Evolutionary conservation across 495 filamentous ascomycete species (phyloP).

Genomic region (Jackrogersella multiformis): DNA sequence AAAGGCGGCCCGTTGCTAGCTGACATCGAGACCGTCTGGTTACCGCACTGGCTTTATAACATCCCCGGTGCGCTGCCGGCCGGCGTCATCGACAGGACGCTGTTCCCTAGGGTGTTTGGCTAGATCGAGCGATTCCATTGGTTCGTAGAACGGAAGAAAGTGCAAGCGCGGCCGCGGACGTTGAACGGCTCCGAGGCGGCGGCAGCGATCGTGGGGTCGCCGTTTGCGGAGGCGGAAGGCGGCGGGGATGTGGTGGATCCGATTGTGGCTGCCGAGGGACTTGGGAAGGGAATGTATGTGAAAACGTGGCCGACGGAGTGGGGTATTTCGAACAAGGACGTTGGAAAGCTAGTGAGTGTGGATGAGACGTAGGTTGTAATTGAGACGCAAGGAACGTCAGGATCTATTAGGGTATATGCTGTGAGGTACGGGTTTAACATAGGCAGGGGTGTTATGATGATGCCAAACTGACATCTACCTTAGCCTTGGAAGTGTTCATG

Average conservation of each 20-base stretch:
- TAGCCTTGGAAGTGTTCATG: background rate
- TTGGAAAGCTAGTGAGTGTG: slow-evolving; percentile 59
- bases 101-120: slow-evolving; percentile 62
- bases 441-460: slow-evolving; percentile 37
- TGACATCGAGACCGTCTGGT: slow-evolving; percentile 71
- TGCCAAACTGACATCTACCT: background rate
- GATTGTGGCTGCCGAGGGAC: slow-evolving; percentile 42
- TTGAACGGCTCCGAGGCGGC: slow-evolving; percentile 62
- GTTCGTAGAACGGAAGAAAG: background rate
- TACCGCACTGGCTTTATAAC: slow-evolving; percentile 65
- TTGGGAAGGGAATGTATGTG: slow-evolving; percentile 59
- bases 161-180: slow-evolving; percentile 37
- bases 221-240: slow-evolving; percentile 51
- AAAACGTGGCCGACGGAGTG: slow-evolving; percentile 66
- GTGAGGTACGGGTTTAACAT: slow-evolving; percentile 66
- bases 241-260: slow-evolving; percentile 51
- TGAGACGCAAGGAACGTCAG: slow-evolving; percentile 52
- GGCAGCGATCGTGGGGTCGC: slow-evolving; percentile 45
- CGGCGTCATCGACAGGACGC: slow-evolving; percentile 49
- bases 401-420: slow-evolving; percentile 62
- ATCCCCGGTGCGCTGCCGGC: slow-evolving; percentile 59
- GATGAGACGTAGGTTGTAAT: slow-evolving; percentile 61
- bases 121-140: slow-evolving; percentile 64
- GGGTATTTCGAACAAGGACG: slow-evolving; percentile 63
- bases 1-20: slow-evolving; percentile 57